These are phyloP conservation scores for Phoma sp. DNA, from an alignment of 2,329 filamentous ascomycete genomes.

Conservation along the genomic window DNA sequence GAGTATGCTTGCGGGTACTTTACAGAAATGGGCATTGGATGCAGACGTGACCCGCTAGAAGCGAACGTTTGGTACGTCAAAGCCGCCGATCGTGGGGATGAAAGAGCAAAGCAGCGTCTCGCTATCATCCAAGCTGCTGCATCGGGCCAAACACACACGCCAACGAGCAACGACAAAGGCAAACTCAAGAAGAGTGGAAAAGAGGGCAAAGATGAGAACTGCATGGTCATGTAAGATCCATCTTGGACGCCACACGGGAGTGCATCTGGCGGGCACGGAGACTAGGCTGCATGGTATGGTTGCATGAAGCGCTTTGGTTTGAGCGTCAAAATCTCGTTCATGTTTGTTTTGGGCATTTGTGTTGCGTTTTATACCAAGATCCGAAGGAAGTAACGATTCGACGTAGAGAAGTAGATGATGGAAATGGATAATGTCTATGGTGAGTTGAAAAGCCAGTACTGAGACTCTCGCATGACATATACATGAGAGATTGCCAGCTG, in stretches of 20 bases:
- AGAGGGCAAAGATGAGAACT: slow-evolving; percentile 47
- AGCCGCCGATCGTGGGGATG: slow-evolving; percentile 89
- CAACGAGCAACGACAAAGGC: slow-evolving; percentile 28
- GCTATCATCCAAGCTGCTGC: slow-evolving; percentile 86
- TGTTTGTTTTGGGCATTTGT: slow-evolving; percentile 12
- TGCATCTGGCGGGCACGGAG: slow-evolving; percentile 14
- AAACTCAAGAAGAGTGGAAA: slow-evolving; percentile 41
- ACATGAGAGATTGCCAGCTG: too few species aligned
- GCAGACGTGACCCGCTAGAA: slow-evolving; percentile 89
- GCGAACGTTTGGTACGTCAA: slow-evolving; percentile 99
- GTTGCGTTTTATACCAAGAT: slow-evolving; percentile 22
- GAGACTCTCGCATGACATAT: background rate
- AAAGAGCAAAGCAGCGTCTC: slow-evolving; percentile 84
- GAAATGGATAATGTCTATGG: slow-evolving; percentile 6
- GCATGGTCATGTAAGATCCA: slow-evolving; percentile 43
- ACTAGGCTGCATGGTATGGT: slow-evolving; percentile 22
- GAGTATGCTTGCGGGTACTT: slow-evolving; percentile 97
- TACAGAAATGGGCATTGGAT: slow-evolving; percentile 97
- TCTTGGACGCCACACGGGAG: background rate
- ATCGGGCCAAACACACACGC: slow-evolving; percentile 54
- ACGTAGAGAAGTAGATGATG: slow-evolving; percentile 4
- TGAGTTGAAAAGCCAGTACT: background rate
- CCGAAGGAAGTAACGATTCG: slow-evolving; percentile 6
- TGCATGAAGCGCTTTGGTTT: slow-evolving; percentile 27
- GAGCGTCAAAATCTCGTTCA: slow-evolving; percentile 22